A percentile compares a stretch with the other conserved stretches of the same genome.
Conservation (phyloP, 2,329 filamentous ascomycete species). For the Aspergillus puulaauensis region DNA sequence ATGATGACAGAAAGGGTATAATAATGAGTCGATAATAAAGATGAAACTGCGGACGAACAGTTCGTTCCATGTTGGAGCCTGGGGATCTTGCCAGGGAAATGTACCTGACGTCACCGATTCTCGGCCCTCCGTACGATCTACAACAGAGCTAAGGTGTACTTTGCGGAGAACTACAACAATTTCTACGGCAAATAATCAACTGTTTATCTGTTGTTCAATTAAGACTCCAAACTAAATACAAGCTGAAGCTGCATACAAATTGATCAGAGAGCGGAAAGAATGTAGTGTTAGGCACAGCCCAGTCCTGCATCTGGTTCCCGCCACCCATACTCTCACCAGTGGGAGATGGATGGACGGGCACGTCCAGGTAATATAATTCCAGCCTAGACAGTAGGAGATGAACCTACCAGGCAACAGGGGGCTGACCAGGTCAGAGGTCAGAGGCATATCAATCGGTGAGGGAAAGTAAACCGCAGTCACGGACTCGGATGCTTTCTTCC, state of each 20-base stretch:
- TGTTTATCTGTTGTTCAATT: slow-evolving; percentile 18
- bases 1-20: no score
- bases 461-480: slow-evolving; percentile 29
- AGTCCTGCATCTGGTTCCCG: slow-evolving; percentile 54
- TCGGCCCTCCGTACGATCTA: not conserved
- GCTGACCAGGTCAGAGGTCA: not conserved
- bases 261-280: slow-evolving; percentile 19
- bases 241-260: slow-evolving; percentile 18
- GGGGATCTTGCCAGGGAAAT: no score
- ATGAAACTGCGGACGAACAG: no score
- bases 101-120: not conserved
- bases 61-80: no score
- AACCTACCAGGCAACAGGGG: slow-evolving; percentile 41
- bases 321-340: slow-evolving; percentile 29
- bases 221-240: slow-evolving; percentile 25
- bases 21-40: no score
- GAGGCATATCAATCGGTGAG: not conserved
- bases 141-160: no score
- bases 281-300: slow-evolving; percentile 35
- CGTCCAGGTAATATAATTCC: slow-evolving; percentile 39
- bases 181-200: not conserved
- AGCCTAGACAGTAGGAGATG: slow-evolving; percentile 57
- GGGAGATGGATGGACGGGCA: slow-evolving; percentile 28
- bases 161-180: no score
- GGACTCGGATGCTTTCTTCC: slow-evolving; percentile 28